phyloP scores from a whole-genome alignment of 805 yeast species.

The Hanseniaspora jakobsenii region DNA sequence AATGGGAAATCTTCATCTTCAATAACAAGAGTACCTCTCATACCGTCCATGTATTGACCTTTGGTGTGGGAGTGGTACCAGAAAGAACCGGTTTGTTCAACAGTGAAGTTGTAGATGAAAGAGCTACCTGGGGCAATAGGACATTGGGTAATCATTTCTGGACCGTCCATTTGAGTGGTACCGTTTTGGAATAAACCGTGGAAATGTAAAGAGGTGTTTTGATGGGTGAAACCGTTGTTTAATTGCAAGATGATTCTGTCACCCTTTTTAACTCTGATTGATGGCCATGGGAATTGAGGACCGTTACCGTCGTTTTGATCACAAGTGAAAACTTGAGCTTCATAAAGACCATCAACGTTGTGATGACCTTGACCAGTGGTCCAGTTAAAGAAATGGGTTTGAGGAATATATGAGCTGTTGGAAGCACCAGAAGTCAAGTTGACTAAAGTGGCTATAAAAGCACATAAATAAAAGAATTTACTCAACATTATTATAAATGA shows the following conservation, averaged over 20 bases:
- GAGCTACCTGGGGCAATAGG: conserved; percentile 74
- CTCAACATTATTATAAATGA: background rate
- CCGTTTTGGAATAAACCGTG: conserved; percentile 80
- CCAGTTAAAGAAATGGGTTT: conserved; percentile 52
- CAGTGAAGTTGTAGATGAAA: conserved; percentile 76
- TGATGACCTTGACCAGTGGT: conserved; percentile 47
- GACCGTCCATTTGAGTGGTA: conserved; percentile 77
- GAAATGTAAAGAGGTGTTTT: conserved; percentile 75
- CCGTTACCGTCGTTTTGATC: conserved; percentile 25
- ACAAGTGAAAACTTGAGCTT: conserved; percentile 35
- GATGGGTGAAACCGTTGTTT: conserved; percentile 56
- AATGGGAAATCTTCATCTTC: conserved; percentile 57
- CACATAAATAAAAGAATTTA: conserved; percentile 3
- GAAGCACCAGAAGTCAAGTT: background rate
- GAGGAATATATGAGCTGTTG: conserved; percentile 4
- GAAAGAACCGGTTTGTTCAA: conserved; percentile 76
- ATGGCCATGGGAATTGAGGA: conserved; percentile 70
- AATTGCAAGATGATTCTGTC: conserved; percentile 65
- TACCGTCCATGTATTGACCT: conserved; percentile 90
- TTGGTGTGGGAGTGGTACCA: conserved; percentile 95
- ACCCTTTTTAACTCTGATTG: conserved; percentile 59
- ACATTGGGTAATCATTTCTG: conserved; percentile 78
- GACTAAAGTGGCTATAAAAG: background rate
- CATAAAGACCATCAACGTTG: conserved; percentile 32
- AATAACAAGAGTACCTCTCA: conserved; percentile 68